phyloP scores from a whole-genome alignment of 2,329 filamentous ascomycete species.

The Diaporthe ilicicola region DNA sequence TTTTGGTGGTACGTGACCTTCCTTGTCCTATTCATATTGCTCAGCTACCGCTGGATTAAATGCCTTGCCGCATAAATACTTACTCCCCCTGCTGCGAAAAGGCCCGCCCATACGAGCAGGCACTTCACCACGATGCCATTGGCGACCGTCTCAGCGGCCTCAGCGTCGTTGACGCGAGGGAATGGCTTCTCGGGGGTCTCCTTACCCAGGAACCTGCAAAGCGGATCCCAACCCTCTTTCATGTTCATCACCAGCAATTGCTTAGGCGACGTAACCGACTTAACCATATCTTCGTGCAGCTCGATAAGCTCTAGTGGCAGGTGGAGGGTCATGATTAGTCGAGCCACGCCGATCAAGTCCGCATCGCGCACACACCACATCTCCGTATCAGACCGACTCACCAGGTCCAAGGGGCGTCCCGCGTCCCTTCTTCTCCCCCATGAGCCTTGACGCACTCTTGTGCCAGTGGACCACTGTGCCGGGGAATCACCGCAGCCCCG shows the following conservation, averaged over 20 bases:
- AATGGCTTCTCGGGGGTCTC: slow-evolving; percentile 2
- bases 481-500: slow-evolving; percentile 15
- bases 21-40: not conserved
- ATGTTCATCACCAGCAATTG: slow-evolving; percentile 22
- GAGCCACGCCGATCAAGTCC: not conserved
- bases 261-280: slow-evolving; percentile 2
- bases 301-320: slow-evolving; percentile 5
- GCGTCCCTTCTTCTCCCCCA: not conserved
- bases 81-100: not conserved
- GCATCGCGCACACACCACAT: not conserved
- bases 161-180: slow-evolving; percentile 4
- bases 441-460: not conserved
- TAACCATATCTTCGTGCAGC: slow-evolving; percentile 20
- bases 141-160: not conserved
- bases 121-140: not conserved
- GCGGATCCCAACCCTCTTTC: slow-evolving; percentile 15
- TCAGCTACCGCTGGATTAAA: not conserved
- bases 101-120: not conserved
- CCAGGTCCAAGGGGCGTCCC: not conserved
- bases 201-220: slow-evolving; percentile 12
- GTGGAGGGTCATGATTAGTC: not conserved
- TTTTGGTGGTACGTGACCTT: no score
- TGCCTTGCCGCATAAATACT: not conserved
- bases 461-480: not conserved
- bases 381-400: not conserved